Base-by-base conservation (phyloP, 352 stramenopile species). In the Globisporangium recalcitrans region DNA sequence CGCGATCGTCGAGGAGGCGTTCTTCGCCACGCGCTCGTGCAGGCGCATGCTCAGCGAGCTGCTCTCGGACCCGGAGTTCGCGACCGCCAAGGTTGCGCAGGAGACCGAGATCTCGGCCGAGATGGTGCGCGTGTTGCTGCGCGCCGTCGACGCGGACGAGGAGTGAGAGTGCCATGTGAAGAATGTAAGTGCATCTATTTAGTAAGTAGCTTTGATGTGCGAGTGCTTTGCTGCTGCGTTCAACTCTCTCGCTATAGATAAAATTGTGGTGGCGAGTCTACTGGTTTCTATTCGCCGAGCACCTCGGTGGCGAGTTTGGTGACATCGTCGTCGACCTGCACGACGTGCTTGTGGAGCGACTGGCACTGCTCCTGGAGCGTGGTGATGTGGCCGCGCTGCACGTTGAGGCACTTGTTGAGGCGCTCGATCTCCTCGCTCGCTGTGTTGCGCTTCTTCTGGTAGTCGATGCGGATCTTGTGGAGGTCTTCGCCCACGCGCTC, bases 1-100 rank as follows among this genome's bases (percentile, higher is more conserved):
- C 31, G 88, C 87, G 14, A 93, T 97, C 55, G 83, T 97, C 46
- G 90, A 97, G 52, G 87, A 97, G 52, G 84, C 88, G 27, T 97
- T 95, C 74, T 97, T 97, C 60, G 85, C 87, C n/a, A 92, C 84
- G 31, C 76, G 86, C 48, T 77, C 78, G 24, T 84, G 72, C 29
- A 69, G 78, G 2, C 74, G 82, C n/a, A 74, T 79, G 55, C 69
- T 93, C 19, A 82, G 79, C 52, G 60, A 85, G 26, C 69, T 93
- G 58, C 69, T 92, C 32, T 69, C 76, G 3, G 77, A 90, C 26
- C 79, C 74, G 34, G 52, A 72, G 22, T 67, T 78, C 31, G 71
- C 65, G 31, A 65, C 67, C 2, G 70, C 67, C 16, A 75, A 76
- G 19, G 63, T 64, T 4, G 56, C 69, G 0, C 72, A 86, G 36